Evolutionary conservation across 2,329 filamentous ascomycete genomes (phyloP), one percentile per base, ranked within the genome.

Genomic region (Colletotrichum filicis): DNA sequence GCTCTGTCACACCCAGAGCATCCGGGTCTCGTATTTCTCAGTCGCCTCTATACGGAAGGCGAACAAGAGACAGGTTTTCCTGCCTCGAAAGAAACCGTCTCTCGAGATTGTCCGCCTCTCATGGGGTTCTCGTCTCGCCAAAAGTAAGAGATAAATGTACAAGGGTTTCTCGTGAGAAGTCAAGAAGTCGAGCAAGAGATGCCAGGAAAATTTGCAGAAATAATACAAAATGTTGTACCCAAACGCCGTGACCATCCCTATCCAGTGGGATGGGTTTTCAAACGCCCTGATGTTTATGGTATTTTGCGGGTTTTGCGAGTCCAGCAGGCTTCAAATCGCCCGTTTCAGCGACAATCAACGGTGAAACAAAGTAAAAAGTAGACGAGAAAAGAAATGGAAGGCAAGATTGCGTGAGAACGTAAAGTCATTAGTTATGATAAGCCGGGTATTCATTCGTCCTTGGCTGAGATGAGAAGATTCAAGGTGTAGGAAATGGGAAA

Each of bases 81-180:
- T n/a, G 24, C 16, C 12, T 19, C 3, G 4, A 66, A 32, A 58
- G 19, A 59, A 66, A 16, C 14, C 52, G 53, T 19, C 19, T 24
- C 9, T 22, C 30, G 26, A 53, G 8, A 52, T n/a, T 22, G 26
- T 72, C 55, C 49, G 26, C 37, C 26, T 28, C 24, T 30, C 24
- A 16, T 24, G n/a, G 32, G 28, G 63, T 58, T 9, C 9, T 49
- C 42, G 28, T 62, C n/a, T 52, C 69, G n/a, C 35, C 53, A 67
- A 46, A 78, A 80, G 78, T 70, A 57, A 69, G 28, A 4, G 49
- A 49, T n/a, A 75, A 74, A 82, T 76, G 76, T 82, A 84, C 82
- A 83, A 65, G 77, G 74, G 70, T 78, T 67, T 67, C 70, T 70
- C 62, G 62, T 67, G 70, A 75, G 57, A 68, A 74, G 12, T 37